phyloP scores from a whole-genome alignment of 2,329 filamentous ascomycete genomes.

The Cladosporium halotolerans region DNA sequence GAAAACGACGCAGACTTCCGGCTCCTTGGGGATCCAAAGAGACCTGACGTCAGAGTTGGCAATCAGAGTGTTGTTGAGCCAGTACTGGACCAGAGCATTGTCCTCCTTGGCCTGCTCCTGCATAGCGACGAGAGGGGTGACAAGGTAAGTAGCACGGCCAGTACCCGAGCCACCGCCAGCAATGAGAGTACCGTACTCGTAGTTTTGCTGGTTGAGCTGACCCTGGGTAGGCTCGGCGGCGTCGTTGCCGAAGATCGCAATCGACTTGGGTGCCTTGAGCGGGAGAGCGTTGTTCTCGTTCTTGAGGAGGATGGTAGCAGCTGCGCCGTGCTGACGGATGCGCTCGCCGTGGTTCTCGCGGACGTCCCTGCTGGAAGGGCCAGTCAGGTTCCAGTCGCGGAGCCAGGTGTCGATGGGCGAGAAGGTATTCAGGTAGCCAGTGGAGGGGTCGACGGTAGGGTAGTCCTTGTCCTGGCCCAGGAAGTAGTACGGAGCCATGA shows the following conservation, averaged over 20 bases:
- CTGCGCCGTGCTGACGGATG: conserved; percentile 31
- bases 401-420: conserved; percentile 42
- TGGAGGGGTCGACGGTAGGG: conserved; percentile 40
- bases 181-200: conserved; percentile 36
- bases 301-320: conserved; percentile 53
- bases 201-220: conserved; percentile 5
- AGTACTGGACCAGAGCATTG: conserved; percentile 19
- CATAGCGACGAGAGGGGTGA: conserved; percentile 38
- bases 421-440: conserved; percentile 43
- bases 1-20: conserved; percentile 48
- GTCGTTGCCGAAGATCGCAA: conserved; percentile 43
- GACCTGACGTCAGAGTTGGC: conserved; percentile 26
- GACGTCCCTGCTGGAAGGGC: conserved; percentile 48
- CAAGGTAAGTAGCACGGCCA: conserved; percentile 33
- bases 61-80: conserved; percentile 10
- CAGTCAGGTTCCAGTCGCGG: conserved; percentile 44
- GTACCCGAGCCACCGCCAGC: conserved; percentile 38
- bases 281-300: conserved; percentile 52
- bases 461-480: conserved; percentile 14
- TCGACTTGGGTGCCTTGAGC: conserved; percentile 41
- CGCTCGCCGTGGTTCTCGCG: conserved; percentile 51
- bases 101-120: conserved; percentile 25
- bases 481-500: conserved; percentile 47
- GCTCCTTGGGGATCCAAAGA: conserved; percentile 9
- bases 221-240: conserved; percentile 15